A percentile compares a stretch with the other conserved stretches of the same genome.
Evolutionary conservation across 1,284 basidiomycete species (phyloP).

Genomic region (Sphaerobolus stellatus): DNA sequence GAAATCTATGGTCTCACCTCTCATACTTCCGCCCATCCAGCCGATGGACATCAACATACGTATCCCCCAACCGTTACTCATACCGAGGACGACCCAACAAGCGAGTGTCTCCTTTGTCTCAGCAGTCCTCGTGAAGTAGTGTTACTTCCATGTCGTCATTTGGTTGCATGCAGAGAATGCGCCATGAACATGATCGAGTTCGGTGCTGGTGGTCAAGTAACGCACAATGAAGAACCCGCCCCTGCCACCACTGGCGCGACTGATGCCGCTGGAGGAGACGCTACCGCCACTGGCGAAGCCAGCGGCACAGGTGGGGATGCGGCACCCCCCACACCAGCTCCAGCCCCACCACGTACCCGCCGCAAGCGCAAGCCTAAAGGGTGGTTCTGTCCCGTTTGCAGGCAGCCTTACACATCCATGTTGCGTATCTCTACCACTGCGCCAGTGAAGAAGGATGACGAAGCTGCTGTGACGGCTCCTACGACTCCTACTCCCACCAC

Average conservation of each 20-base stretch:
- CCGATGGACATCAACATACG: slow-evolving; percentile 18
- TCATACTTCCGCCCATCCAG: slow-evolving; percentile 39
- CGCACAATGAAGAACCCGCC: slow-evolving; percentile 50
- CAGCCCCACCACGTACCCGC: slow-evolving; percentile 44
- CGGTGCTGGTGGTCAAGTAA: slow-evolving; percentile 83
- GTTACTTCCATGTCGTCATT: slow-evolving; percentile 83
- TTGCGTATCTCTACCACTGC: slow-evolving; percentile 78
- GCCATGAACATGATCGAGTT: slow-evolving; percentile 94
- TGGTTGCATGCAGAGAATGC: slow-evolving; percentile 90
- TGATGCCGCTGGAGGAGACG: slow-evolving; percentile 19
- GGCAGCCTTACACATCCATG: slow-evolving; percentile 88
- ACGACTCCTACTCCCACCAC: no score
- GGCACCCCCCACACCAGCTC: slow-evolving; percentile 24
- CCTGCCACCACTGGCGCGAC: slow-evolving; percentile 12
- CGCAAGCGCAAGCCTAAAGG: slow-evolving; percentile 90
- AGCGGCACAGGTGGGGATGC: slow-evolving; percentile 20
- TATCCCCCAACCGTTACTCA: slow-evolving; percentile 41
- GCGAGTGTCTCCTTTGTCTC: slow-evolving; percentile 87
- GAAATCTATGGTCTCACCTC: slow-evolving; percentile 87
- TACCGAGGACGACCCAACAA: slow-evolving; percentile 72
- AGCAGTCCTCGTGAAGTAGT: slow-evolving; percentile 86
- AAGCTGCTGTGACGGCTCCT: no score
- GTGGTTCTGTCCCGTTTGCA: slow-evolving; percentile 92
- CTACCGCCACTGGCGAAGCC: slow-evolving; percentile 13
- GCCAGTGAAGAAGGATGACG: no score